Conservation (phyloP, 2,329 filamentous ascomycete genomes). For the Juglanconis sp. region DNA sequence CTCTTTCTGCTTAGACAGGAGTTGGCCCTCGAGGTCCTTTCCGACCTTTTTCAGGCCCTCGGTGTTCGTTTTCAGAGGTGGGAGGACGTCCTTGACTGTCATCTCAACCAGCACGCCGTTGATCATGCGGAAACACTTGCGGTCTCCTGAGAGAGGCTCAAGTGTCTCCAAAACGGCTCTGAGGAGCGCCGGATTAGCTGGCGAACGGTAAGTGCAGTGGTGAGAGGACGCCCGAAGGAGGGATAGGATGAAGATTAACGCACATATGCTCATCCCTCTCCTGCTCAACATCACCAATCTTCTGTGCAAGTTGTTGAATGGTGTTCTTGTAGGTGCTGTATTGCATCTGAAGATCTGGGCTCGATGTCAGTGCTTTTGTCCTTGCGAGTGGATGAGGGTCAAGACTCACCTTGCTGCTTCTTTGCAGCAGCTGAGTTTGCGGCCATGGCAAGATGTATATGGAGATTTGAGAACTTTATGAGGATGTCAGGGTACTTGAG, state of each 20-base stretch:
- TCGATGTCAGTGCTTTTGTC: neutral
- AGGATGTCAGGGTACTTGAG: neutral
- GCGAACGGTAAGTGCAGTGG: slow-evolving; percentile 13
- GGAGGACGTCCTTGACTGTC: slow-evolving; percentile 88
- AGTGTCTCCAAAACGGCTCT: slow-evolving; percentile 95
- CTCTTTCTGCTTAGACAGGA: slow-evolving; percentile 90
- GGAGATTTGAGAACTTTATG: slow-evolving; percentile 6
- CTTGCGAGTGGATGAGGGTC: neutral
- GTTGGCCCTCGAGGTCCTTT: slow-evolving; percentile 93
- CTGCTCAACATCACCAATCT: slow-evolving; percentile 96
- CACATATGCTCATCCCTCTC: slow-evolving; percentile 98
- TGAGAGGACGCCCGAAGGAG: slow-evolving; percentile 17
- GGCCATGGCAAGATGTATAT: slow-evolving; percentile 36
- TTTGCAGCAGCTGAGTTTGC: slow-evolving; percentile 55
- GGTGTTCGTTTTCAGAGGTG: slow-evolving; percentile 86
- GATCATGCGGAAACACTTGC: slow-evolving; percentile 98
- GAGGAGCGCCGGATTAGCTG: slow-evolving; percentile 13
- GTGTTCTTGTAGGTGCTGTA: slow-evolving; percentile 75
- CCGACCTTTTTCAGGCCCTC: slow-evolving; percentile 92
- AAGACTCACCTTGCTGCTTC: slow-evolving; percentile 67
- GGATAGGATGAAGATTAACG: slow-evolving; percentile 30
- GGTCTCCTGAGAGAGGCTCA: slow-evolving; percentile 73
- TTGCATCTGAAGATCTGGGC: slow-evolving; percentile 71
- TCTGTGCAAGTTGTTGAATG: slow-evolving; percentile 88
- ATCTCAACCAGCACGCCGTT: slow-evolving; percentile 94